Evolutionary conservation across 805 yeast genomes (phyloP), one percentile per base, ranked within the genome.

Genomic region (Starmerella floris): DNA sequence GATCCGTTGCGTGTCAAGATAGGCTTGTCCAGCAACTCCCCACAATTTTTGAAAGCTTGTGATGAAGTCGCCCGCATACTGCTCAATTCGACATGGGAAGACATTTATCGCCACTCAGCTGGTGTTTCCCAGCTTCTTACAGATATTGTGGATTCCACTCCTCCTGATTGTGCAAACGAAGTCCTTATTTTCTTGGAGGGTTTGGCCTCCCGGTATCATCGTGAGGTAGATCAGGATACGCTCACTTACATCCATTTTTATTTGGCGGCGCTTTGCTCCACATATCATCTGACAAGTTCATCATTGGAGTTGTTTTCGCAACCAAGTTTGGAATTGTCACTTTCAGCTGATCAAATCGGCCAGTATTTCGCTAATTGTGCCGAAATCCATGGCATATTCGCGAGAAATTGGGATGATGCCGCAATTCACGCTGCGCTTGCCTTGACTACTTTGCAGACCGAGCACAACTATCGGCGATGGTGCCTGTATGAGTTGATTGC

Each of bases 341-440:
- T 37, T 1, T 37, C 42, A 0, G 15, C 13, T 5, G 34, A 9
- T 5, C 33, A 37, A 4, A 33, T 35, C 2, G 39, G 30, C 5
- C 15, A 5, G 16, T 46, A 43, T 39, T 43, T 43, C n/a, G 33
- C 17, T 17, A 11, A 35, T 31, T 40, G 42, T 30, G 22, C 36
- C 11, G 16, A 5, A 2, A 23, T 46, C 3, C 25, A 23, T 4
- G 36, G 26, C 16, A 9, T 27, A 3, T 25, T 37, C 13, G 17
- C 4, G 4, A 26, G 33, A 2, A 15, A n/a, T 5, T 48, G 49
- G 50, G 28, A 31, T 2, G 34, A 27, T 3, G 49, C 52, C 1
- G 35, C 45, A 10, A 20, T 40, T 13, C 31, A 30, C 35, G 50
- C 48, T 5, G 50, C 50, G 5, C 23, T 42, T 10, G 47, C 44